A percentile compares a stretch with the other conserved stretches of the same genome.
phyloP scores from a whole-genome alignment of 805 yeast genomes.

The Wickerhamomyces queroliae region DNA sequence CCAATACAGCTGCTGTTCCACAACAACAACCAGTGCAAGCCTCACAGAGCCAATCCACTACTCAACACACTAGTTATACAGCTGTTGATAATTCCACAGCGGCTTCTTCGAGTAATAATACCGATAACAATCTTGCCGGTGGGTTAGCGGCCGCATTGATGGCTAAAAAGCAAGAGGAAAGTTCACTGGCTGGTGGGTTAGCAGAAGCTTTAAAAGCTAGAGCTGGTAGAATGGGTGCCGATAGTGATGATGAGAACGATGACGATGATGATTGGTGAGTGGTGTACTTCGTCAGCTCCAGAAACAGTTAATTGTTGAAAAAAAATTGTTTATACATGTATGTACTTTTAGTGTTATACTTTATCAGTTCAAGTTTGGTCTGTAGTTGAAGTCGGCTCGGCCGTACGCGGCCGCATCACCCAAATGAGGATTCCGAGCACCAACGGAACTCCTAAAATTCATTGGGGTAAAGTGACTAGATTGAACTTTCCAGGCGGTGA shows the following conservation, averaged over 20 bases:
- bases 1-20: slow-evolving; percentile 20
- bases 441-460: no score
- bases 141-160: slow-evolving; percentile 67
- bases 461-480: no score
- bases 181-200: slow-evolving; percentile 70
- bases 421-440: no score
- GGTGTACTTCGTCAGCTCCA: slow-evolving; percentile 38
- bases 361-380: no score
- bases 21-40: slow-evolving; percentile 34
- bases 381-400: no score
- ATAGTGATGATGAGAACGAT: slow-evolving; percentile 66
- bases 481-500: no score
- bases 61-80: slow-evolving; percentile 3
- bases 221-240: slow-evolving; percentile 54
- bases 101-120: slow-evolving; percentile 10
- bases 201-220: slow-evolving; percentile 84
- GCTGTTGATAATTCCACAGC: slow-evolving; percentile 9
- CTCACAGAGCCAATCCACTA: slow-evolving; percentile 20
- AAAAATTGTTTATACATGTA: no score
- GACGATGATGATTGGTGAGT: slow-evolving; percentile 83
- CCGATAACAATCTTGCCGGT: slow-evolving; percentile 32
- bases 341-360: no score
- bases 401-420: no score
- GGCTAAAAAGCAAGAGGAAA: slow-evolving; percentile 57
- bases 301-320: no score